Base-by-base conservation (phyloP, 371 early-diverging fungal species). In the Caulochytrium protostelioides region DNA sequence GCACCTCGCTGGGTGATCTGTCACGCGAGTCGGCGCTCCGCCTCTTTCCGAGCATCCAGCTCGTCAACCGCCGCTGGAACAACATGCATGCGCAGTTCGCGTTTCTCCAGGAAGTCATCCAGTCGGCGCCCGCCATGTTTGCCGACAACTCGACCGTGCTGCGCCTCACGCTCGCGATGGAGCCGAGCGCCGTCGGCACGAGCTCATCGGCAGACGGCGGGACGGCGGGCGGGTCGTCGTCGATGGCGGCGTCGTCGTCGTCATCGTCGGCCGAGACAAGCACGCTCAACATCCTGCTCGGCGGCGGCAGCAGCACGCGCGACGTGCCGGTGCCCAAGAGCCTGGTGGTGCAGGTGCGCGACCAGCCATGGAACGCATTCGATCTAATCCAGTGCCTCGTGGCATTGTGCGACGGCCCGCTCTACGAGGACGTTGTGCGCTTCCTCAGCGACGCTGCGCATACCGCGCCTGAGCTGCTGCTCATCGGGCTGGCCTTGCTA, bases 1-100 rank as follows among this genome's bases (percentile, higher is more conserved):
- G 17, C 18, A 7, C 6, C 21, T 12, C 2, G 27, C 5, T 12
- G 6, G 9, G 22, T 18, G 1, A 3, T 25, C 15, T n/a, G 23
- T n/a, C n/a, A n/a, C n/a, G n/a, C n/a, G n/a, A n/a, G n/a, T n/a
- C 61, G 65, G 61, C 55, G 14, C 21, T 50, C 7, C 47, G 39
- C 36, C 32, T 42, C 4, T 83, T 82, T 43, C 86, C 86, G 15
- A 54, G 72, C 20, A 51, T n/a, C n/a, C n/a, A 65, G 15, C 63
- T 62, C 2, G 68, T 83, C 37, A 74, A 76, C 55, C 71, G 72
- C 13, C 58, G 63, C 38, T 86, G 86, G 86, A 57, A 50, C 13
- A 74, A 82, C 39, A 42, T 62, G 9, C 59, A 59, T 13, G 76
- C 72, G 3, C 82, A 85, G 40, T 49, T 82, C 6, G 70, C 70